Conservation (phyloP, 192 early-diverging fungal species). For the Umbelopsis vinacea region DNA sequence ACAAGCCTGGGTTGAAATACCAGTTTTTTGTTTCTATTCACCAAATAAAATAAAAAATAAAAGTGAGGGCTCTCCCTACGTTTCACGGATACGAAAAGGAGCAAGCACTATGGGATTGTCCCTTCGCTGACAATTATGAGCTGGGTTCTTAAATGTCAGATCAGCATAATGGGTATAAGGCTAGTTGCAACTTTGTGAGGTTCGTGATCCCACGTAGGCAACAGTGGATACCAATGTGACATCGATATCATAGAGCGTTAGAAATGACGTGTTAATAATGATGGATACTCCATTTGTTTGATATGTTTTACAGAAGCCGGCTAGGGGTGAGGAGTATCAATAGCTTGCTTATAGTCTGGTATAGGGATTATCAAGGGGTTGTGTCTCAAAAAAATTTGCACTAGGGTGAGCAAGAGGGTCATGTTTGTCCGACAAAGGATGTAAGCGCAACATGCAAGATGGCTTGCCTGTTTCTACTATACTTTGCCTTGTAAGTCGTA, state of each 20-base stretch:
- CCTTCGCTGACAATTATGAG: neutral
- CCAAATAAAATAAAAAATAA: slow-evolving; percentile 18
- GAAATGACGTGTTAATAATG: too few species aligned
- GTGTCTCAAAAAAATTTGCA: neutral
- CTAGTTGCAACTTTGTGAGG: too few species aligned
- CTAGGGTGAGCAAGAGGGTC: neutral
- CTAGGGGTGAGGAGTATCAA: neutral
- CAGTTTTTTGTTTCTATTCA: neutral
- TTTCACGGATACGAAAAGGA: slow-evolving; percentile 21
- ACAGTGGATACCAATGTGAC: too few species aligned
- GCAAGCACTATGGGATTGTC: neutral
- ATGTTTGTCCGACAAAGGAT: neutral
- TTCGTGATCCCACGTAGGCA: too few species aligned
- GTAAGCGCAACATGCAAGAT: neutral
- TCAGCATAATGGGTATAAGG: too few species aligned
- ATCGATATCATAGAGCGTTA: too few species aligned
- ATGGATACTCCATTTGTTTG: neutral
- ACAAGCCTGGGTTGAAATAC: slow-evolving; percentile 3
- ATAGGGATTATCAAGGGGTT: slow-evolving; percentile 1
- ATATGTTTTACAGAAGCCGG: neutral
- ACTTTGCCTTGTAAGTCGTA: neutral
- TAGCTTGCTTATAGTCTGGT: neutral
- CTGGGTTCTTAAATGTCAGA: neutral
- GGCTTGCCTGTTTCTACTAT: neutral
- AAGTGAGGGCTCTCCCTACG: slow-evolving; percentile 1